Base-by-base conservation (phyloP, 1,284 basidiomycete species). In the Leccinum colubrinum region DNA sequence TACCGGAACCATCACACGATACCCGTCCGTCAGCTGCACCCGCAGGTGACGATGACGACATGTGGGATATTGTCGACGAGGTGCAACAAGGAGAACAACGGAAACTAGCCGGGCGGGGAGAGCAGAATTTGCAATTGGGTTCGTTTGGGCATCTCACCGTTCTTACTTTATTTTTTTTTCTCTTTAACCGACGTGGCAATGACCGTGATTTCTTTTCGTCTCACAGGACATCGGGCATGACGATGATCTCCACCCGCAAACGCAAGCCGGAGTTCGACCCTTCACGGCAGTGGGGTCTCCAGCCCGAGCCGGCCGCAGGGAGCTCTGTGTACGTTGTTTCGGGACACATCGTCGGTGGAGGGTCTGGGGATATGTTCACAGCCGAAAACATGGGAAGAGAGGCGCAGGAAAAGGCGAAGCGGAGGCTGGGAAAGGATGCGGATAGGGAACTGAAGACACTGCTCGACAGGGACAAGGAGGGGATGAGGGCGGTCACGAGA, bases 101-200 rank as follows among this genome's bases (percentile, higher is more conserved):
- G 14, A 64, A 53, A 53, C 30, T 37, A 5, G 11, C 48, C 37
- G 92, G 12, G 85, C 88, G 0, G 83, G 83, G 0, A 82, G 95
- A 52, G 83, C 95, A 2, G 96, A 98, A 75, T 95, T 97, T 67
- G 27, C 91, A 9, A 79, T 80, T 3, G 90, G 91, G 93, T 94
- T 65, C 43, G 84, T 76, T 6, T 37, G 3, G 25, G 53, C 14
- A 20, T 37, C 33, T 15, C 22, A 3, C 25, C 17, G 6, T 20
- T 48, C 59, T 41, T 9, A 30, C 15, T 27, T 15, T 15, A 27
- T 15, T 9, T 9, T 14, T 4, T 8, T 30, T 8, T 30, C 27
- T 51, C 11, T 27, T 27, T n/a, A 15, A 15, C 15, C 7, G 27
- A 5, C 27, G 35, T 14, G 14, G 33, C 52, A 52, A 50, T 53